These are phyloP conservation scores for Oryza nivara DNA, from an alignment of 176 grass and related monocot species.

Conservation along the genomic window DNA sequence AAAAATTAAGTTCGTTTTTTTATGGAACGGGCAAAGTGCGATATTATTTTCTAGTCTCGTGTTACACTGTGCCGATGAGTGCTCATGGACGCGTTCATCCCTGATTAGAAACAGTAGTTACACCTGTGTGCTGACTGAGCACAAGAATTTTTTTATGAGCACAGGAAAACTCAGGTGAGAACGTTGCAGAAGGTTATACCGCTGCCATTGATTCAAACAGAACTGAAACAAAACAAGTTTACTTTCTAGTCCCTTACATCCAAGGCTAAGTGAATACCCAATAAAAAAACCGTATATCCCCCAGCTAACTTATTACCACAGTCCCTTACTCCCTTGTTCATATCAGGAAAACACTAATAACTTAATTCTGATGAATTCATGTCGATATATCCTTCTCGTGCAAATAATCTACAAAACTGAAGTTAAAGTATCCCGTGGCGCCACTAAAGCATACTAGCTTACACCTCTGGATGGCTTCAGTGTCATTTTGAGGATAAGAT, in stretches of 20 bases:
- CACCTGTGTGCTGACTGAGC: too few relatives aligned
- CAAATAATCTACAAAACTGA: constrained; percentile 30
- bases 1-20: too few relatives aligned
- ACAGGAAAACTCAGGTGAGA: not conserved
- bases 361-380: not conserved
- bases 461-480: not conserved
- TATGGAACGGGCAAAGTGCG: too few relatives aligned
- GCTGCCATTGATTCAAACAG: not conserved
- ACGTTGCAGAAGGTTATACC: not conserved
- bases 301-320: not conserved
- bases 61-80: too few relatives aligned
- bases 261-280: not conserved
- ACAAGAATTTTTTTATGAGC: not conserved
- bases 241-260: not conserved
- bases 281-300: not conserved
- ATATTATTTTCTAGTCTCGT: too few relatives aligned
- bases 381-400: not conserved
- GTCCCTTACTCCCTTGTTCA: not conserved
- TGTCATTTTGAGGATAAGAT: not conserved
- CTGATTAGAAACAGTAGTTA: too few relatives aligned
- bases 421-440: not conserved
- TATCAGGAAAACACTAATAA: constrained; percentile 7
- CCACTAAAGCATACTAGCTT: not conserved
- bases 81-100: too few relatives aligned
- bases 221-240: not conserved